Evolutionary conservation across 2,329 filamentous ascomycete genomes (phyloP), one percentile per base, ranked within the genome.

Genomic region (Ophiobolus disseminans): DNA sequence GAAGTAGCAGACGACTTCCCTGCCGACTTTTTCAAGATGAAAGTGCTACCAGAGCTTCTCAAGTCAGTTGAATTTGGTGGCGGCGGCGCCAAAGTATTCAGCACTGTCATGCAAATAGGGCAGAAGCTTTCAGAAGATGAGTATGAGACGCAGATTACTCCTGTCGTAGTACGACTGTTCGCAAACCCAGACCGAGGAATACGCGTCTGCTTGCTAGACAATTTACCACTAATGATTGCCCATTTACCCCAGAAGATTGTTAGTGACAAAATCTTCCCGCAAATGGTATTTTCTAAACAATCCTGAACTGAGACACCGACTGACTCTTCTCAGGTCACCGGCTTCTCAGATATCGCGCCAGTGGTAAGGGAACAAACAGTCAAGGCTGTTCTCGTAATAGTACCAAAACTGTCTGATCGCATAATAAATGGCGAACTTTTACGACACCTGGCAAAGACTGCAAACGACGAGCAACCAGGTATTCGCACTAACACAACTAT

Each of bases 51-150:
- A 0, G 94, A 99, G 69, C 78, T 99, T 22, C 81, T 99, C n/a
- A 99, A 97, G 69, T 96, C 92, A 0, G 91, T 97, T n/a, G 94
- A 99, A 66, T 99, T 97, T 72, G 94, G 94, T 6, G 94, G 93
- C 9, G 94, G 94, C 21, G 94, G 94, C 0, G 90, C 93, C 0
- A 95, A 96, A 67, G 92, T 96, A 0, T 89, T 99, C 50, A 78
- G 82, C 1, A 86, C 96, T 1, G 90, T 96, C 31, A 86, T 97
- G 79, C 96, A 96, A 68, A 97, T 99, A 61, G 86, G 91, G 3
- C 79, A 86, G 5, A 97, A 96, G 68, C 78, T 99, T 31, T 85
- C 89, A 2, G 87, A 88, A 52, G 94, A 97, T 8, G 94, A 99
- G 70, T 99, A 95, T 70, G 89, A 95, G 36, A 71, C 83, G 6